phyloP scores from a whole-genome alignment of 2,329 filamentous ascomycete species.

The Helicocarpus griseus region DNA sequence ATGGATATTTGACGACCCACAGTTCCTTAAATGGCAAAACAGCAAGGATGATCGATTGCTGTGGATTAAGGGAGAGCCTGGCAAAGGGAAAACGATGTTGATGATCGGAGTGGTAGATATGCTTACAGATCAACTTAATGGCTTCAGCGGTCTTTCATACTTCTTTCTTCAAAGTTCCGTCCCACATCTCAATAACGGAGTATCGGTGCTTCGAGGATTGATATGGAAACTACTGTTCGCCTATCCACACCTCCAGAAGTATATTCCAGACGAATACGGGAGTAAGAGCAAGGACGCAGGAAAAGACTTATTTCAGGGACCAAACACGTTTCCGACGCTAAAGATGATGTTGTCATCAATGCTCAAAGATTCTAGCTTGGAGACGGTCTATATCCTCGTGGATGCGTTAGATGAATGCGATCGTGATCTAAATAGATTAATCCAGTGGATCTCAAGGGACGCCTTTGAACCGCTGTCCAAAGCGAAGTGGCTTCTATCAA shows the following conservation, averaged over 20 bases:
- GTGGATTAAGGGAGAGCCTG: constrained; percentile 8
- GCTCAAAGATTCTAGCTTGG: not conserved
- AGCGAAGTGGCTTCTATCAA: not conserved
- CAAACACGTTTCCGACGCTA: not conserved
- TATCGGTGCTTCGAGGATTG: constrained; percentile 1
- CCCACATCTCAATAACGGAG: constrained; percentile 1
- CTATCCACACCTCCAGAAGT: not conserved
- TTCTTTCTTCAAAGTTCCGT: constrained; percentile 4
- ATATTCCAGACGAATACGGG: not conserved
- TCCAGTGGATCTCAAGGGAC: not conserved
- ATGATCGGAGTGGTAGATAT: not conserved
- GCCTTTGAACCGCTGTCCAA: not conserved
- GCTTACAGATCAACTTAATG: not conserved
- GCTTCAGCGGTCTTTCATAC: not conserved
- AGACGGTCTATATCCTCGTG: not conserved
- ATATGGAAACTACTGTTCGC: not conserved
- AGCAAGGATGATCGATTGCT: not conserved
- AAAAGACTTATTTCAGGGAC: not conserved
- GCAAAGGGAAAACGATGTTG: constrained; percentile 9
- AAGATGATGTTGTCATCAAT: not conserved
- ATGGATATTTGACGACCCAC: not conserved
- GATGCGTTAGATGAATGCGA: not conserved
- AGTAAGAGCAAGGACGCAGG: not conserved
- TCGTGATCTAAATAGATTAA: not conserved
- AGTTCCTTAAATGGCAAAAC: not conserved